Conservation (phyloP, 257 asterid genomes). For the Verbascum thapsus region DNA sequence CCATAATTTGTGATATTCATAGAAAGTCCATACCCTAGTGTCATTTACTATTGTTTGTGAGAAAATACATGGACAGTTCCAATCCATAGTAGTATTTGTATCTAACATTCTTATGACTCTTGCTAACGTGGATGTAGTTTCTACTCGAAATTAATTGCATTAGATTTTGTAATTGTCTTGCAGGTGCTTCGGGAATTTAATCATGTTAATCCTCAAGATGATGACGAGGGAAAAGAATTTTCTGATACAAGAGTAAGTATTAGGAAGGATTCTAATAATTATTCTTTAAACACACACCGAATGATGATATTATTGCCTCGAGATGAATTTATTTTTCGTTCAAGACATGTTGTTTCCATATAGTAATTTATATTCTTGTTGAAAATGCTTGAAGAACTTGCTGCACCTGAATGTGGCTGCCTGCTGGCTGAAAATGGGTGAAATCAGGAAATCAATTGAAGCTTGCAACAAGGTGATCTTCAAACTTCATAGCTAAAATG, state of each 20-base stretch:
- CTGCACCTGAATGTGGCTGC: slow-evolving; percentile 97
- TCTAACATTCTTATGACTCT: too few relatives aligned
- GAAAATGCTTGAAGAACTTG: slow-evolving; percentile 61
- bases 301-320: slow-evolving; percentile 18
- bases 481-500: too few relatives aligned
- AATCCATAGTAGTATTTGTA: too few relatives aligned
- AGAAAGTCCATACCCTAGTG: too few relatives aligned
- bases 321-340: slow-evolving; percentile 20
- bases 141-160: slow-evolving; percentile 9
- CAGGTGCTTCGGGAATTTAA: slow-evolving; percentile 97
- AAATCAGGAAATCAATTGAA: slow-evolving; percentile 80
- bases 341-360: slow-evolving; percentile 9
- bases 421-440: slow-evolving; percentile 90
- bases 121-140: too few relatives aligned
- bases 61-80: too few relatives aligned
- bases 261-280: slow-evolving; percentile 23
- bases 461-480: slow-evolving; percentile 85
- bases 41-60: too few relatives aligned
- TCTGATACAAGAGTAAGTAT: slow-evolving; percentile 75
- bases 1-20: too few relatives aligned
- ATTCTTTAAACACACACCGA: not conserved
- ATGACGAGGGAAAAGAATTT: slow-evolving; percentile 96
- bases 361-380: slow-evolving; percentile 26
- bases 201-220: slow-evolving; percentile 97
- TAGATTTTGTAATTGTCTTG: slow-evolving; percentile 22